Evolutionary conservation across 257 asterid genomes (phyloP).

Genomic region (Prunella vulgaris): DNA sequence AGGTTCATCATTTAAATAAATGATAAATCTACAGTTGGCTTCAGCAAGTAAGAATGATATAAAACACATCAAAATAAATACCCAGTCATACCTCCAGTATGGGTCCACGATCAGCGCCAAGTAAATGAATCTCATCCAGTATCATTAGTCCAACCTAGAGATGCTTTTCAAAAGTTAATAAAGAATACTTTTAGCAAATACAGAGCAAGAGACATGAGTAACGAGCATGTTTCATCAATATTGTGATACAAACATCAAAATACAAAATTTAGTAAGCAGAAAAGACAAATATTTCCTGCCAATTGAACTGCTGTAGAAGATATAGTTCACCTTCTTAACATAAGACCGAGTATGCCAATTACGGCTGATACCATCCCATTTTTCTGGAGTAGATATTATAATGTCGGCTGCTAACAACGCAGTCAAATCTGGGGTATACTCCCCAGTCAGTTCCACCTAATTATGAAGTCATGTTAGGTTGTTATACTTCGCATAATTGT

Average conservation of each 20-base stretch:
- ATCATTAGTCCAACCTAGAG: constrained; percentile 92
- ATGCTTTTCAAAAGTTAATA: constrained; percentile 4
- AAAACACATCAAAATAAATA: constrained; percentile 9
- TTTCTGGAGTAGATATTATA: constrained; percentile 94
- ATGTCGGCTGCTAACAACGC: constrained; percentile 88
- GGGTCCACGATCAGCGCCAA: constrained; percentile 99
- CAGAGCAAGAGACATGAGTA: background rate
- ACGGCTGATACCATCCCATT: constrained; percentile 99
- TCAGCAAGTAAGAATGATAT: background rate
- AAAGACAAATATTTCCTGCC: constrained; percentile 6
- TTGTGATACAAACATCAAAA: constrained; percentile 6
- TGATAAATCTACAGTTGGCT: constrained; percentile 9
- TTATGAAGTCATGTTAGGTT: constrained; percentile 25
- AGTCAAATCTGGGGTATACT: constrained; percentile 83
- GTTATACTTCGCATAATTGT: constrained; percentile 14
- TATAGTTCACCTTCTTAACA: constrained; percentile 73
- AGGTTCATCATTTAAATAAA: background rate
- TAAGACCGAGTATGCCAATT: constrained; percentile 93
- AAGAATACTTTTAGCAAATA: background rate
- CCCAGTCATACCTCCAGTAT: constrained; percentile 75
- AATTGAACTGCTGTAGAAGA: constrained; percentile 16
- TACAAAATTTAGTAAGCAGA: constrained; percentile 8
- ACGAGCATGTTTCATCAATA: constrained; percentile 4
- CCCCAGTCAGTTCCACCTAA: constrained; percentile 99
- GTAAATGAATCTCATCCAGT: constrained; percentile 96